Percentiles rank a stretch among this genome's conserved stretches.
phyloP scores from a whole-genome alignment of 805 yeast species.

The Cyberlindnera misumaiensis region DNA sequence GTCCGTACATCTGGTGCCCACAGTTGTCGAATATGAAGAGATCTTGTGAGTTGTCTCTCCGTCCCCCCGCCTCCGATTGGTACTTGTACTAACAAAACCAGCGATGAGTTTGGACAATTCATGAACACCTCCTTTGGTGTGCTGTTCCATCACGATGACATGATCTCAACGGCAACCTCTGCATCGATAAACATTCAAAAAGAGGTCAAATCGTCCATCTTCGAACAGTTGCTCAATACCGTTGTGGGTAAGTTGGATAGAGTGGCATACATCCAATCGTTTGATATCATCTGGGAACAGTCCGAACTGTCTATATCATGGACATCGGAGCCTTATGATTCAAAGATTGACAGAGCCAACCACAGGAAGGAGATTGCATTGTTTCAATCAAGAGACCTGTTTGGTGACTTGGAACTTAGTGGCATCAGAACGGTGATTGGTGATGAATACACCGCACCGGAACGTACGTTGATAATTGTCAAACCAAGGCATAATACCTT shows the following conservation, averaged over 20 bases:
- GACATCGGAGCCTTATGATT: conserved; percentile 17
- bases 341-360: conserved; percentile 6
- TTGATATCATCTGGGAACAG: conserved; percentile 16
- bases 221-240: conserved; percentile 13
- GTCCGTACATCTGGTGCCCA: conserved; percentile 16
- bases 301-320: conserved; percentile 11
- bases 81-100: too few relatives aligned
- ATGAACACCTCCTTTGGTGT: conserved; percentile 9
- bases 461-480: conserved; percentile 18
- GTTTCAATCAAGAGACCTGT: conserved; percentile 11
- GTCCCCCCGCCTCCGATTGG: not conserved
- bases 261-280: conserved; percentile 15
- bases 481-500: conserved; percentile 18
- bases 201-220: conserved; percentile 12
- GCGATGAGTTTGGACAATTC: conserved; percentile 16
- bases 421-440: conserved; percentile 17
- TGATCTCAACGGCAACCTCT: conserved; percentile 19
- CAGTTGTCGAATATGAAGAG: conserved; percentile 15
- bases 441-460: conserved; percentile 16
- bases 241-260: conserved; percentile 13
- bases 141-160: conserved; percentile 6
- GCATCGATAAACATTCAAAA: conserved; percentile 14
- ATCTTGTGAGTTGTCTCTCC: conserved; percentile 8
- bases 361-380: conserved; percentile 20
- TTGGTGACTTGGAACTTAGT: conserved; percentile 17